phyloP scores from a whole-genome alignment of 495 filamentous ascomycete genomes.

The Penicillium parvum region DNA sequence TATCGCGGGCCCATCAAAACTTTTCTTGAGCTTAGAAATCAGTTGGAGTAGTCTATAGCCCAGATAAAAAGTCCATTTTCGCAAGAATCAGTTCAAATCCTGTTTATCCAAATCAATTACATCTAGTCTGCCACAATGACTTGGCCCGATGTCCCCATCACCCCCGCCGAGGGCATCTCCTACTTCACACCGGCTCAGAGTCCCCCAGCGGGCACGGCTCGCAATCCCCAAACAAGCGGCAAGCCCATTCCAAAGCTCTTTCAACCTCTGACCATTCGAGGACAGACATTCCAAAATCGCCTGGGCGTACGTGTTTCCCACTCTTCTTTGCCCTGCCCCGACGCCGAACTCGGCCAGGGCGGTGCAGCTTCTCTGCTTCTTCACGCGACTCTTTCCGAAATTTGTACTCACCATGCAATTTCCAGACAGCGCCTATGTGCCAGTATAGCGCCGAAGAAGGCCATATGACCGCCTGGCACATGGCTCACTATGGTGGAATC shows the following conservation, averaged over 20 bases:
- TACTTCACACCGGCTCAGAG: conserved; percentile 67
- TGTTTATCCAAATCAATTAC: background rate
- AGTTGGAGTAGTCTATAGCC: conserved; percentile 7
- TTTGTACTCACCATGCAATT: conserved; percentile 6
- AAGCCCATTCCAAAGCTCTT: conserved; percentile 64
- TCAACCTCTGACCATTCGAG: conserved; percentile 56
- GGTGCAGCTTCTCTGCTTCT: too few species aligned
- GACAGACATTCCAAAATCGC: conserved; percentile 57
- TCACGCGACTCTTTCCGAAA: conserved; percentile 1
- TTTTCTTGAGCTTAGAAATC: conserved; percentile 19
- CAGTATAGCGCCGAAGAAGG: conserved; percentile 66
- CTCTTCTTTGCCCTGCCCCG: background rate
- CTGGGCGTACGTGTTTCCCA: conserved; percentile 38
- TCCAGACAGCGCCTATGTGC: conserved; percentile 56
- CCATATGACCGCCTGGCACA: conserved; percentile 60
- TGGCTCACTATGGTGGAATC: conserved; percentile 54
- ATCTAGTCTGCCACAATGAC: conserved; percentile 16
- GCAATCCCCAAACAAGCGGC: conserved; percentile 54
- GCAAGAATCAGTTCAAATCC: background rate
- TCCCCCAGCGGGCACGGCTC: conserved; percentile 61
- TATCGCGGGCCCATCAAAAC: background rate
- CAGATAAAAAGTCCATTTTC: background rate
- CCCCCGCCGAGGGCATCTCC: conserved; percentile 49
- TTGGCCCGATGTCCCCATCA: conserved; percentile 37
- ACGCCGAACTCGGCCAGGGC: too few species aligned